Evolutionary conservation across 176 grass and related monocot species (phyloP).

Genomic region (sorghum (Sorghum bicolor)): DNA sequence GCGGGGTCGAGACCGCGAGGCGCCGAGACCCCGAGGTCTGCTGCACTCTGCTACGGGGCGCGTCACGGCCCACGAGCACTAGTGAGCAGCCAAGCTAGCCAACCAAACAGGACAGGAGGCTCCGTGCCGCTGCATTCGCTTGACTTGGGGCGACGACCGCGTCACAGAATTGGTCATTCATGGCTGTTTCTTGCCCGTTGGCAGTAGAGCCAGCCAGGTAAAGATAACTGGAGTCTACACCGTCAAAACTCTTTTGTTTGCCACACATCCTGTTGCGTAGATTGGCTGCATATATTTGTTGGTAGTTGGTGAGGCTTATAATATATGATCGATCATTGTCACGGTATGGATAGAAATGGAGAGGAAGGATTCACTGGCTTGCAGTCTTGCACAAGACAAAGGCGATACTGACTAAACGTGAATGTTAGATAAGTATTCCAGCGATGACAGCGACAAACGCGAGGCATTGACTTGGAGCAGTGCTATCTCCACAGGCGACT

Average conservation of each 20-base stretch:
- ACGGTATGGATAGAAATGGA: not conserved
- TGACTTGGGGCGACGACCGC: not conserved
- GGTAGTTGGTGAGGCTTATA: not conserved
- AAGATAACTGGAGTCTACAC: not conserved
- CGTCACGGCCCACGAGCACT: no score
- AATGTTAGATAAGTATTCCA: not conserved
- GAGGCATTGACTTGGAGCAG: slow-evolving; percentile 4
- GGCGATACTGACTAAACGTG: not conserved
- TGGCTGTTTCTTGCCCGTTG: not conserved
- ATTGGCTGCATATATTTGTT: not conserved
- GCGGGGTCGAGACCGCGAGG: not conserved
- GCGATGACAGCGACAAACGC: not conserved
- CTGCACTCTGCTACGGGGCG: no score
- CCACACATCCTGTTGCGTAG: not conserved
- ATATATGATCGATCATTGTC: not conserved
- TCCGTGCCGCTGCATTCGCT: not conserved
- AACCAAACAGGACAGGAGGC: no score
- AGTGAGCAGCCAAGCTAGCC: no score
- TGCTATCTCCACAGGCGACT: not conserved
- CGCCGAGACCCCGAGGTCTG: no score
- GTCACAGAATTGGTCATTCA: not conserved
- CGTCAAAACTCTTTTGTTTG: not conserved
- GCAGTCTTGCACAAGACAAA: not conserved
- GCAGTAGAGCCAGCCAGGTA: not conserved
- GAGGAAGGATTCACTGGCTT: not conserved